These are phyloP conservation scores for Chlorophyllum brunneum DNA, from an alignment of 768 basidiomycete species.

Conservation along the genomic window DNA sequence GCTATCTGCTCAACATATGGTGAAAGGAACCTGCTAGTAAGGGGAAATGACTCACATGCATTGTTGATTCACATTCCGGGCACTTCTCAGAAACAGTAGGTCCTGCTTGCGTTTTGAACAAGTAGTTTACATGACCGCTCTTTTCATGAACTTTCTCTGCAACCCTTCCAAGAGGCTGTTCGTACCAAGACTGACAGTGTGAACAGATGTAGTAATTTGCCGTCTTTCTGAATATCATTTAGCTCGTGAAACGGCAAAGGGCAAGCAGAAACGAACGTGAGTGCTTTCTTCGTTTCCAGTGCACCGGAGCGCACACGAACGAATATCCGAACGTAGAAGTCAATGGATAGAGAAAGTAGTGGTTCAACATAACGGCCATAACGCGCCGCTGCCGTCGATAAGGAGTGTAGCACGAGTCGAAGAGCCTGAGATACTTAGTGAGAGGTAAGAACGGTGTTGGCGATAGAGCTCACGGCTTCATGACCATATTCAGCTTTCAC, in stretches of 20 bases:
- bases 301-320: slow-evolving; percentile 73
- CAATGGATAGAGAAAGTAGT: slow-evolving; percentile 86
- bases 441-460: slow-evolving; percentile 6
- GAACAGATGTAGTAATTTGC: slow-evolving; percentile 82
- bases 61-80: slow-evolving; percentile 71
- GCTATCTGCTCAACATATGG: slow-evolving; percentile 52
- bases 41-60: slow-evolving; percentile 59
- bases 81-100: slow-evolving; percentile 68
- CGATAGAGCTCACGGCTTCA: slow-evolving; percentile 63
- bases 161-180: slow-evolving; percentile 81
- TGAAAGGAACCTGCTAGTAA: background rate
- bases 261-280: slow-evolving; percentile 50
- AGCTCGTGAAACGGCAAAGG: slow-evolving; percentile 8
- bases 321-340: slow-evolving; percentile 95
- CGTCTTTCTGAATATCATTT: slow-evolving; percentile 61
- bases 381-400: slow-evolving; percentile 84
- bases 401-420: slow-evolving; percentile 81
- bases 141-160: slow-evolving; percentile 55
- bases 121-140: slow-evolving; percentile 53
- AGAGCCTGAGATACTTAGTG: slow-evolving; percentile 59
- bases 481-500: slow-evolving; percentile 94
- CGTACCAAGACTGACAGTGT: slow-evolving; percentile 76
- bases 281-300: slow-evolving; percentile 77
- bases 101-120: slow-evolving; percentile 71
- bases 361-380: slow-evolving; percentile 94